Conservation (phyloP, 345 rosid genomes). For the Eucalyptus polyanthemos region DNA sequence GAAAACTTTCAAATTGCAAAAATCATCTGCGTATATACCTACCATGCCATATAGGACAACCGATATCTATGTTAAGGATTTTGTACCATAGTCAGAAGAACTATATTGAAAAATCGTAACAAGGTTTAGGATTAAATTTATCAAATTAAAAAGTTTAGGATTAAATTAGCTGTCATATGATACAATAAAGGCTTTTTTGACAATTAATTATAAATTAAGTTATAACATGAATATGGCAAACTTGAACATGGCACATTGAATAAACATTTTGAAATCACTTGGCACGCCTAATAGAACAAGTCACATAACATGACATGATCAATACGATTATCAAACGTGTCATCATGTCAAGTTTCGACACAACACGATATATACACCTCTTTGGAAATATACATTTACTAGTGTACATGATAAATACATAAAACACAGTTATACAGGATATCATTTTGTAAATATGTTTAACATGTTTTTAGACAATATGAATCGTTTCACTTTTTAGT, state of each 20-base stretch:
- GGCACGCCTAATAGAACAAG: neutral
- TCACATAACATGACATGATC: neutral
- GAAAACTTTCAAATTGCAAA: neutral
- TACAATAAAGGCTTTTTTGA: neutral
- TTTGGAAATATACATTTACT: too few relatives aligned
- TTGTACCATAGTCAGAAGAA: neutral
- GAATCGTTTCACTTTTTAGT: too few relatives aligned
- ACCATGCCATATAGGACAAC: accelerated
- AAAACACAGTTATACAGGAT: too few relatives aligned
- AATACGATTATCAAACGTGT: too few relatives aligned
- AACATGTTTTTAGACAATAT: too few relatives aligned
- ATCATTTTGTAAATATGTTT: too few relatives aligned
- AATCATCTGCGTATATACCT: accelerated
- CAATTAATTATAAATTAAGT: neutral
- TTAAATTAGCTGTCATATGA: accelerated
- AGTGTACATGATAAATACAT: too few relatives aligned
- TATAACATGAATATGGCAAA: neutral
- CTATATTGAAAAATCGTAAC: neutral
- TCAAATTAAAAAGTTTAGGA: neutral
- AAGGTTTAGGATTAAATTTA: neutral
- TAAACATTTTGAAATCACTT: too few relatives aligned
- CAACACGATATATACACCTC: too few relatives aligned
- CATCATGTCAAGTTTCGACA: too few relatives aligned
- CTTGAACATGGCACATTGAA: neutral
- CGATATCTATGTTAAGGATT: accelerated